Percentiles rank a stretch among this genome's conserved stretches.
Evolutionary conservation across 345 rosid genomes (phyloP).

Genomic region (Rhodamnia rubescens): DNA sequence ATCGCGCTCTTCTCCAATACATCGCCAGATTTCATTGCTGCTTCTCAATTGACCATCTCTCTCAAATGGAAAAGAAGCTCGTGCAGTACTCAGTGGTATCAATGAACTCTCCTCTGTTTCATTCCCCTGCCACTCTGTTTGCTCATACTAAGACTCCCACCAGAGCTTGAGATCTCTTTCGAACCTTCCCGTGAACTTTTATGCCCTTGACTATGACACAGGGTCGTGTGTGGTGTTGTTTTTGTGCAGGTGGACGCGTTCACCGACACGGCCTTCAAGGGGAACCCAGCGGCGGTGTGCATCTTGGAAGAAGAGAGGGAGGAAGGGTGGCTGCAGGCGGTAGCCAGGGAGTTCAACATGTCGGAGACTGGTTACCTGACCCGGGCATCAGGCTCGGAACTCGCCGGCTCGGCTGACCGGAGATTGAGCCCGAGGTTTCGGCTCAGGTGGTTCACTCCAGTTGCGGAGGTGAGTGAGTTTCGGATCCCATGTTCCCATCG

Average conservation of each 20-base stretch:
- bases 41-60: neutral
- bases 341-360: conserved; percentile 49
- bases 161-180: neutral
- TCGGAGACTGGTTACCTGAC: conserved; percentile 42
- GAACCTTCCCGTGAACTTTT: neutral
- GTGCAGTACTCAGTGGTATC: conserved; percentile 34
- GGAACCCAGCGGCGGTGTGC: conserved; percentile 84
- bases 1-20: neutral
- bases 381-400: conserved; percentile 2
- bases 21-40: neutral
- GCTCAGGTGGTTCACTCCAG: conserved; percentile 68
- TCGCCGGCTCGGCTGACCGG: neutral
- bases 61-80: conserved; percentile 19
- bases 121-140: neutral
- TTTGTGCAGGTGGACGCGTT: conserved; percentile 58
- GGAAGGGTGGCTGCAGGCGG: conserved; percentile 56
- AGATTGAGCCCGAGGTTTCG: conserved; percentile 21
- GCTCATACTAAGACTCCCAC: neutral
- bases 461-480: conserved; percentile 24
- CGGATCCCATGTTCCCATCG: neutral
- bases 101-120: neutral
- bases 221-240: neutral
- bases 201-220: neutral
- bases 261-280: conserved; percentile 59
- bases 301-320: conserved; percentile 52